Conservation (phyloP, 2,329 filamentous ascomycete species). For the Sarocladiaceae sp. region DNA sequence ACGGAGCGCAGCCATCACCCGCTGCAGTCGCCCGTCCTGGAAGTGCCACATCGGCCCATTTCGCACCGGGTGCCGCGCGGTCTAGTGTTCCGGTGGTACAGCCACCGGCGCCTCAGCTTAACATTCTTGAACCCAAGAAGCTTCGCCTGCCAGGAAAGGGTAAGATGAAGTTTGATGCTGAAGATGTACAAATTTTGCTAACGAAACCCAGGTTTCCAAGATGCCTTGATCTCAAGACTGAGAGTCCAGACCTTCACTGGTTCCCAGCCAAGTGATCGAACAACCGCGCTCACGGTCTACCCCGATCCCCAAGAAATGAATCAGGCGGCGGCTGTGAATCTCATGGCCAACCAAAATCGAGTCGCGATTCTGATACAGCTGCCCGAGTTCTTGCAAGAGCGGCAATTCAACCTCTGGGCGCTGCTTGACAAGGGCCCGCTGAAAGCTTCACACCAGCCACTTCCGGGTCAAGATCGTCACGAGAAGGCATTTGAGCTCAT, state of each 20-base stretch:
- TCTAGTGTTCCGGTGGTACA: slow-evolving; percentile 14
- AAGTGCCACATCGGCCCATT: slow-evolving; percentile 11
- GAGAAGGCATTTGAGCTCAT: slow-evolving; percentile 71
- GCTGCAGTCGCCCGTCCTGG: slow-evolving; percentile 11
- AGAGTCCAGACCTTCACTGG: slow-evolving; percentile 62
- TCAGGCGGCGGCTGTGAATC: slow-evolving; percentile 65
- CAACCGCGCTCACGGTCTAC: slow-evolving; percentile 56
- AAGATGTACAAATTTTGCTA: slow-evolving; percentile 12
- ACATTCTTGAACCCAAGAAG: slow-evolving; percentile 29
- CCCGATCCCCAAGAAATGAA: slow-evolving; percentile 61
- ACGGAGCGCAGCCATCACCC: slow-evolving; percentile 13
- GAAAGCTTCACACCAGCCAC: slow-evolving; percentile 37
- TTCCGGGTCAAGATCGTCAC: slow-evolving; percentile 48
- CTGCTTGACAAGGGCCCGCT: slow-evolving; percentile 61
- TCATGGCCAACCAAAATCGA: slow-evolving; percentile 61
- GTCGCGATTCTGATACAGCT: slow-evolving; percentile 66
- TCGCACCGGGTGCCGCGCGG: slow-evolving; percentile 1
- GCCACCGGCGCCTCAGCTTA: slow-evolving; percentile 21
- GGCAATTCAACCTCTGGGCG: slow-evolving; percentile 73
- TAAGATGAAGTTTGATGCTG: slow-evolving; percentile 16
- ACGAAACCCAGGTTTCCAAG: slow-evolving; percentile 37
- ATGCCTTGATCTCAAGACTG: slow-evolving; percentile 63
- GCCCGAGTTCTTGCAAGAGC: slow-evolving; percentile 53
- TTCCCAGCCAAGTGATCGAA: slow-evolving; percentile 49
- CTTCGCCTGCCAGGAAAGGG: slow-evolving; percentile 37